phyloP scores from a whole-genome alignment of 2,329 filamentous ascomycete species.

The Cytospora chrysosperma region DNA sequence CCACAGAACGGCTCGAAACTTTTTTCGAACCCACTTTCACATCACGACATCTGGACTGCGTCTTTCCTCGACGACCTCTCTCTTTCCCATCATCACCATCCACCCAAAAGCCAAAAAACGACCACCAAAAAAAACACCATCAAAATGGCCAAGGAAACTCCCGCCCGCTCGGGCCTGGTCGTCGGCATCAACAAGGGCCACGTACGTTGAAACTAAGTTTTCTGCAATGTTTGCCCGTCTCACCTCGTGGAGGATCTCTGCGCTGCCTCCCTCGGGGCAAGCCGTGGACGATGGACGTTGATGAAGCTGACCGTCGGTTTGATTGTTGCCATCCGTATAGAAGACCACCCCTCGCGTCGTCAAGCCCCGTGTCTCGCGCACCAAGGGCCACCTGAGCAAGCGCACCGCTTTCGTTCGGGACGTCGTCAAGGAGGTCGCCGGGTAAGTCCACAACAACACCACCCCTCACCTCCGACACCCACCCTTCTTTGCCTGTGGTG shows the following conservation, averaged over 20 bases:
- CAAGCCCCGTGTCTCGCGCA: slow-evolving; percentile 77
- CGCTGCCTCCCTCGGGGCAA: slow-evolving; percentile 38
- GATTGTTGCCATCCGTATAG: slow-evolving; percentile 50
- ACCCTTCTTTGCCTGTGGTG: too few relatives aligned
- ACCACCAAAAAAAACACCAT: slow-evolving; percentile 31
- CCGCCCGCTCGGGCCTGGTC: slow-evolving; percentile 58
- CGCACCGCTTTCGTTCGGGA: slow-evolving; percentile 95
- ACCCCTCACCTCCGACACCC: too few relatives aligned
- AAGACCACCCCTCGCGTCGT: slow-evolving; percentile 78
- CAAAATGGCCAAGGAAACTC: slow-evolving; percentile 63
- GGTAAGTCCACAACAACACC: slow-evolving; percentile 66
- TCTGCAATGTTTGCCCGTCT: slow-evolving; percentile 49
- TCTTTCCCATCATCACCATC: slow-evolving; percentile 28
- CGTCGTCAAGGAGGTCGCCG: slow-evolving; percentile 97
- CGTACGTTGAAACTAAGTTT: slow-evolving; percentile 48
- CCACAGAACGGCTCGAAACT: background rate
- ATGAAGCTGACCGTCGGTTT: slow-evolving; percentile 41
- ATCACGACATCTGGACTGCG: background rate
- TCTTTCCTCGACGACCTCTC: slow-evolving; percentile 20
- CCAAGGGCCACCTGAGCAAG: slow-evolving; percentile 96
- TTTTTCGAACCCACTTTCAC: background rate
- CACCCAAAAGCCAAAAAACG: slow-evolving; percentile 29
- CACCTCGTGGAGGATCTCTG: slow-evolving; percentile 76
- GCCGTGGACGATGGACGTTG: slow-evolving; percentile 63
- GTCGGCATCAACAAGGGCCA: slow-evolving; percentile 64